Conservation (phyloP, 164 flowering plant genomes). For the Magnolia changhungtana region DNA sequence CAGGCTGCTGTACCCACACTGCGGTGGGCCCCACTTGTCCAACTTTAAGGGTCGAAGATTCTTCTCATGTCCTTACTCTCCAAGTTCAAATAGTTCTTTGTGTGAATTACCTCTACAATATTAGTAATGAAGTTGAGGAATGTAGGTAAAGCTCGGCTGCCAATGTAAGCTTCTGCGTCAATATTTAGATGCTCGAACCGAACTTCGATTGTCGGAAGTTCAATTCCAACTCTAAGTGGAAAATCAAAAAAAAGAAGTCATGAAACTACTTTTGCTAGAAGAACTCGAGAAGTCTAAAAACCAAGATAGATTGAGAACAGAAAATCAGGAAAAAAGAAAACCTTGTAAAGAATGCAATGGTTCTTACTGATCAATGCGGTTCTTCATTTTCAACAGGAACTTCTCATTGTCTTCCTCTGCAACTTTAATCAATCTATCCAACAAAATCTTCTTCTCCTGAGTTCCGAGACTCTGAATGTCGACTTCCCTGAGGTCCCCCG, state of each 20-base stretch:
- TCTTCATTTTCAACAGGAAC: constrained; percentile 61
- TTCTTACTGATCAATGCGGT: constrained; percentile 56
- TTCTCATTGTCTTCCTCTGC: constrained; percentile 76
- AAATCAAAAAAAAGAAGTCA: background rate
- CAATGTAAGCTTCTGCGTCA: constrained; percentile 48
- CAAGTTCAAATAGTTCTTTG: background rate
- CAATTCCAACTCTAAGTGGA: constrained; percentile 55
- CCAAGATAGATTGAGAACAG: background rate
- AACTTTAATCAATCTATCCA: constrained; percentile 52
- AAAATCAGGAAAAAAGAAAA: background rate
- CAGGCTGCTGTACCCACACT: no score
- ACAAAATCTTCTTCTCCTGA: constrained; percentile 46
- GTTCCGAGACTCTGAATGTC: constrained; percentile 47
- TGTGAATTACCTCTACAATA: constrained; percentile 35
- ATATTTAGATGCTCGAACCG: constrained; percentile 51
- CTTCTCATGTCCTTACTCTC: no score
- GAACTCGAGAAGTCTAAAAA: background rate
- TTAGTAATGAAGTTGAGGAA: constrained; percentile 34
- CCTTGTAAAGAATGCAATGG: background rate
- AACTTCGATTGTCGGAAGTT: constrained; percentile 64
- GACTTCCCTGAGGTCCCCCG: constrained; percentile 41
- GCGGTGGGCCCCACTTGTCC: no score
- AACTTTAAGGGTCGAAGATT: no score
- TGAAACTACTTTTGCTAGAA: background rate
- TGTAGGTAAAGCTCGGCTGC: constrained; percentile 58